Conservation (phyloP, 2,329 filamentous ascomycete species). For the Fusarium protoensiforme region DNA sequence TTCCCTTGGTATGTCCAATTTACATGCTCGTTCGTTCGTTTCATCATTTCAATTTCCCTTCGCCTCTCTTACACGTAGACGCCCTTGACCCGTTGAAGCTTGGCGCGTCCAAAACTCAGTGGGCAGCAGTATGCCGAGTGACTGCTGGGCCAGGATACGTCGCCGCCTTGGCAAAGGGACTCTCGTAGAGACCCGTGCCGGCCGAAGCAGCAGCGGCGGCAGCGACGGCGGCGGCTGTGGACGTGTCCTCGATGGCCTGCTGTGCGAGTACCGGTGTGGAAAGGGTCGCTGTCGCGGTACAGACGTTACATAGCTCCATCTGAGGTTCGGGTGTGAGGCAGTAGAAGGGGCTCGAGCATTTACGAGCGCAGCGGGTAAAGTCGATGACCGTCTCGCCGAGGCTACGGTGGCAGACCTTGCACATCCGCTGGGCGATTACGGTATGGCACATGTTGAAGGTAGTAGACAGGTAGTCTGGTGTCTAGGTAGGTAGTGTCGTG, state of each 20-base stretch:
- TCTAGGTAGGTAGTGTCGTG: not conserved
- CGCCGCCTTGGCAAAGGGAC: constrained; percentile 29
- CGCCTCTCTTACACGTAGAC: constrained; percentile 23
- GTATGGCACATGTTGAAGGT: constrained; percentile 44
- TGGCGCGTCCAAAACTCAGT: constrained; percentile 4
- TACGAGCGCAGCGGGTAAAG: constrained; percentile 44
- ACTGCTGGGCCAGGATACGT: constrained; percentile 27
- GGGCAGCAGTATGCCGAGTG: constrained; percentile 20
- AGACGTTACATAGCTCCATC: constrained; percentile 42
- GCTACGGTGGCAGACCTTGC: constrained; percentile 40
- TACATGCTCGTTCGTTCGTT: constrained; percentile 20
- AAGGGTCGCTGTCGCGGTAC: constrained; percentile 30
- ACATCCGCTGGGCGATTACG: constrained; percentile 45
- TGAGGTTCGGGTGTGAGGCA: constrained; percentile 42
- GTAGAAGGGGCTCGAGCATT: constrained; percentile 46
- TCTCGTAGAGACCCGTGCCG: constrained; percentile 27
- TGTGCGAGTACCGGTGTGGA: constrained; percentile 43
- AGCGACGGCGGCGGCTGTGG: constrained; percentile 15
- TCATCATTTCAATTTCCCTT: constrained; percentile 32
- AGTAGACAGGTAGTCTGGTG: not conserved
- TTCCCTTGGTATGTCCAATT: constrained; percentile 23
- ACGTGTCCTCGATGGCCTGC: constrained; percentile 27
- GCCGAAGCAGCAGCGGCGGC: constrained; percentile 15
- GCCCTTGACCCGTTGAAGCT: not conserved
- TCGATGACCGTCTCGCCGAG: constrained; percentile 46